phyloP scores from a whole-genome alignment of 2,329 filamentous ascomycete genomes.

The Talaromyces sp. region DNA sequence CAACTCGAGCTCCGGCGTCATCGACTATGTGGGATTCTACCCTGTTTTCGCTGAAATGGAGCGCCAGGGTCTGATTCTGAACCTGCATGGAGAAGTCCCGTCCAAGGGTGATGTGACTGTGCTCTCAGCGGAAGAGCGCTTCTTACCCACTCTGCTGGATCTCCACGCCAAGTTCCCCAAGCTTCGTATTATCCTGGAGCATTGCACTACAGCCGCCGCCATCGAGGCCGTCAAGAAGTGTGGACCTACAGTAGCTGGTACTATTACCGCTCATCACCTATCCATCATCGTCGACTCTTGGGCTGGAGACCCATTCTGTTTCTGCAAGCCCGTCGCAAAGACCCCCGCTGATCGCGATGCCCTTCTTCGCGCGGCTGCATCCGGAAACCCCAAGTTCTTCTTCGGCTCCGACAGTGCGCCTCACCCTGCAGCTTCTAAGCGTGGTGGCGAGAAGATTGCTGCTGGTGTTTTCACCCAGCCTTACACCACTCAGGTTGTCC shows the following conservation, averaged over 20 bases:
- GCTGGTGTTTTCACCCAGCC: conserved; percentile 67
- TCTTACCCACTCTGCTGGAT: conserved; percentile 75
- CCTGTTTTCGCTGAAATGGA: conserved; percentile 88
- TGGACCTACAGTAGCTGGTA: conserved; percentile 70
- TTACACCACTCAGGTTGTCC: conserved; percentile 59
- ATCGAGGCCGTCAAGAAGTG: conserved; percentile 76
- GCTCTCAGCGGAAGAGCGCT: conserved; percentile 72
- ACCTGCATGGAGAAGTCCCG: conserved; percentile 78
- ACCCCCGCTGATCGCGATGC: conserved; percentile 72
- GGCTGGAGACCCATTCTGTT: conserved; percentile 72
- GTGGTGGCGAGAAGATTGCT: conserved; percentile 53
- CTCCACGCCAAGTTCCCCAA: conserved; percentile 75
- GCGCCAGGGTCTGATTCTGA: conserved; percentile 76
- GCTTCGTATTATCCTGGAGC: conserved; percentile 65
- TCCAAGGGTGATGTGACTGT: conserved; percentile 52
- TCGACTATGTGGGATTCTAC: conserved; percentile 49
- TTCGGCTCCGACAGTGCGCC: conserved; percentile 75
- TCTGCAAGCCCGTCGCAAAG: conserved; percentile 77
- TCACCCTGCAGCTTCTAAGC: conserved; percentile 60
- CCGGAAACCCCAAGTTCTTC: conserved; percentile 64
- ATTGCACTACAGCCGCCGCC: conserved; percentile 84
- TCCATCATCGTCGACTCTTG: conserved; percentile 78
- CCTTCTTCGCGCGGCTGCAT: conserved; percentile 63
- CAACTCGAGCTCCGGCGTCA: conserved; percentile 57
- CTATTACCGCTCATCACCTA: conserved; percentile 83